These are phyloP conservation scores for Podaxis rugospora DNA, from an alignment of 768 basidiomycete species.

Conservation along the genomic window DNA sequence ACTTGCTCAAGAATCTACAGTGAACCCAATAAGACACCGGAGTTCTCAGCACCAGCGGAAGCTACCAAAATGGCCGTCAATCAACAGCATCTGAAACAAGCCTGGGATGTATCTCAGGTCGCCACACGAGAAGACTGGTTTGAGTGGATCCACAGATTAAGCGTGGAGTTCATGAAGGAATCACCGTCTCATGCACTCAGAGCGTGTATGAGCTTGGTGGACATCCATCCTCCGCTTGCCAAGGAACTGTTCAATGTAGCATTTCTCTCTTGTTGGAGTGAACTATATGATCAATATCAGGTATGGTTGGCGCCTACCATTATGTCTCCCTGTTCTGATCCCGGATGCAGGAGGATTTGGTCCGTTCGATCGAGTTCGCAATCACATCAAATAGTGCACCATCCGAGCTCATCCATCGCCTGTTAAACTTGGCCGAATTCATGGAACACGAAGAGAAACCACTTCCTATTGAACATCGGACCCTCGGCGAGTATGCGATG, in stretches of 20 bases:
- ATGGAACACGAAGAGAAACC: conserved; percentile 99
- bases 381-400: conserved; percentile 76
- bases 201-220: conserved; percentile 91
- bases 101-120: conserved; percentile 86
- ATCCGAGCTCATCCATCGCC: conserved; percentile 83
- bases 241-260: conserved; percentile 97
- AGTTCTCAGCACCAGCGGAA: conserved; percentile 82
- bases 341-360: conserved; percentile 78
- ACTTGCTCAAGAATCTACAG: conserved; percentile 32
- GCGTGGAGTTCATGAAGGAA: conserved; percentile 96
- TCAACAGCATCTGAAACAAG: conserved; percentile 94
- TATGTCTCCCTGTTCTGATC: background rate
- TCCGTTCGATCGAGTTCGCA: conserved; percentile 82
- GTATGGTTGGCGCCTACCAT: conserved; percentile 36
- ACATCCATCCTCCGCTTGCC: conserved; percentile 85
- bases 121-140: conserved; percentile 84
- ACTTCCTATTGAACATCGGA: conserved; percentile 88
- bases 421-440: conserved; percentile 94
- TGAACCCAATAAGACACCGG: conserved; percentile 59
- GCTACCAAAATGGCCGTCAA: conserved; percentile 89
- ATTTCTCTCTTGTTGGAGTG: conserved; percentile 96
- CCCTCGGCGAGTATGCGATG: conserved; percentile 90
- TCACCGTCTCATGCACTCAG: conserved; percentile 98
- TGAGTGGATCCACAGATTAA: conserved; percentile 91
- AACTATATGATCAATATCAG: conserved; percentile 95